Evolutionary conservation across 2,329 filamentous ascomycete genomes (phyloP), one percentile per base, ranked within the genome.

Genomic region (Shiraia sp.): DNA sequence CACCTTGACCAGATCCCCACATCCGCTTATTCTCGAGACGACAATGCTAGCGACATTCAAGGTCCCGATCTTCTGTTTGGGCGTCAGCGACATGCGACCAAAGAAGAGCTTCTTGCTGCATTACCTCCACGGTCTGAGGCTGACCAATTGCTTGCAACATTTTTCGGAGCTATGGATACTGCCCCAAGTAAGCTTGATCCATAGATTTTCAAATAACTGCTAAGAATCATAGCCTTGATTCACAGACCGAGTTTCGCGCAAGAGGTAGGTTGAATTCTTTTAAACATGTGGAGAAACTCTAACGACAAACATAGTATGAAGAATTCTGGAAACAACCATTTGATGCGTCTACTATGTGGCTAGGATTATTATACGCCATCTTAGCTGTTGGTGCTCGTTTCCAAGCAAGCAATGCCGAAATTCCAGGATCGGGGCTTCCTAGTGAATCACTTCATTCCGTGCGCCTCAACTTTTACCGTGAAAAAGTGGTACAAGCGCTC

Each of bases 331-430:
- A 45, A n/a, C 57, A 67, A 26, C 71, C 69, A 1, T 63, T 59
- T 8, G 53, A 53, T 13, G 61, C 63, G 2, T 58, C 73, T 0
- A 63, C 71, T 7, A 68, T 71, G 49, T 77, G 74, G 74, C 47
- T 76, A 13, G 72, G 73, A 3, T 57, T 74, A 2, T 45, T 76
- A 6, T 77, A 75, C 49, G 59, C 61, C 31, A 64, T 72, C 36
- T 61, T 75, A n/a, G 45, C 57, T 19, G 41, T 63, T 2, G 58
- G 59, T 2, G 54, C 51, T 19, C 57, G 59, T 10, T 62, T 64
- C 23, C 55, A 61, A 17, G 43, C 48, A n/a, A 42, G 46, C 4
- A 22, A 17, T 12, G 26, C 57, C 14, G 54, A 51, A 12, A 33
- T 39, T 4, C 45, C 50, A 10, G 41, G 43, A 3, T 16, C 19